Percentiles rank a stretch among this genome's conserved stretches.
Evolutionary conservation across 768 basidiomycete species (phyloP).

Genomic region (Lentinus tigrinus): DNA sequence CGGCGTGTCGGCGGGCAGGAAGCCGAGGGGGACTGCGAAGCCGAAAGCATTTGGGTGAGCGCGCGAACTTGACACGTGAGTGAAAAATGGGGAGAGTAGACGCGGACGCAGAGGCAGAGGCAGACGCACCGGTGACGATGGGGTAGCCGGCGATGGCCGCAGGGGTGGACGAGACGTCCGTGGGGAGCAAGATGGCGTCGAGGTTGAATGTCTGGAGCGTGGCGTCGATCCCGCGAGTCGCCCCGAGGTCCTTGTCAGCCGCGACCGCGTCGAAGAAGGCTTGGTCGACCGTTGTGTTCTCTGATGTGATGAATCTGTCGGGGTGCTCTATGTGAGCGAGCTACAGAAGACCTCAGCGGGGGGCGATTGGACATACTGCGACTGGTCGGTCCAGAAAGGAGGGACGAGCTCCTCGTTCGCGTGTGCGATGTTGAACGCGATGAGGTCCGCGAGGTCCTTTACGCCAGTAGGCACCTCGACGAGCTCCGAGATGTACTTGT

Average conservation of each 20-base stretch:
- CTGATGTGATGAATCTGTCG: constrained; percentile 21
- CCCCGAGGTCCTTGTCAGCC: constrained; percentile 25
- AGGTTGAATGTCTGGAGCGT: constrained; percentile 25
- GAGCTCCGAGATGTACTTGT: constrained; percentile 46
- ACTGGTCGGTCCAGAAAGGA: constrained; percentile 36
- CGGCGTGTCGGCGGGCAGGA: constrained; percentile 32
- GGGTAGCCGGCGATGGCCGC: constrained; percentile 39
- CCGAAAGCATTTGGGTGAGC: no score
- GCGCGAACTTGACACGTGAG: no score
- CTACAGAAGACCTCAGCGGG: background rate
- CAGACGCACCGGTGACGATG: constrained; percentile 29
- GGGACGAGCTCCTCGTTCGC: constrained; percentile 45
- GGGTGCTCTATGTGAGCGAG: background rate
- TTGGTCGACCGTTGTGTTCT: constrained; percentile 23
- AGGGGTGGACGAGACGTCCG: constrained; percentile 8
- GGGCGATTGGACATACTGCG: constrained; percentile 24
- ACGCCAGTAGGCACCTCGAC: constrained; percentile 55
- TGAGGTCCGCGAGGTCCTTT: constrained; percentile 53
- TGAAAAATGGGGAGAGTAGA: no score
- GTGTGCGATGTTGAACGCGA: constrained; percentile 54
- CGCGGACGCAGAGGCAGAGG: background rate
- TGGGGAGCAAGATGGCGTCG: constrained; percentile 29
- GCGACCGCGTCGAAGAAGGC: constrained; percentile 28
- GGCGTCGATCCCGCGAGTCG: constrained; percentile 29
- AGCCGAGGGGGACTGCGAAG: constrained; percentile 38